These are phyloP conservation scores for Austropuccinia psidii DNA, from an alignment of 1,284 basidiomycete species.

Conservation along the genomic window DNA sequence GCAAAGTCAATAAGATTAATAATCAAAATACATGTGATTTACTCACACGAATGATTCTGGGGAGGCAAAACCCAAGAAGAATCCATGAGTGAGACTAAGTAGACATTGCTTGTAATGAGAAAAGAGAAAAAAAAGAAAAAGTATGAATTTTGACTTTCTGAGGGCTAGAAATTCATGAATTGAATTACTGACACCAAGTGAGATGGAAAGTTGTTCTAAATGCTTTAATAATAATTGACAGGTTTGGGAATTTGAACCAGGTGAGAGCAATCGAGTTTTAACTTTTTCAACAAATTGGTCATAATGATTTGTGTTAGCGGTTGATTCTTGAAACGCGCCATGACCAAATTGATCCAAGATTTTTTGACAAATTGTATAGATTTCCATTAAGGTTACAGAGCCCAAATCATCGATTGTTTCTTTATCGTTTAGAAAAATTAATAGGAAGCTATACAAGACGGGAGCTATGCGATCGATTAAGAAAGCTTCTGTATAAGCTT, in stretches of 20 bases:
- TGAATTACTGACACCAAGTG: not conserved
- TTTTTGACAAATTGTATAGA: not conserved
- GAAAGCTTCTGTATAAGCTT: not conserved
- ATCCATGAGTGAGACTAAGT: conserved; percentile 9
- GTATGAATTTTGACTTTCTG: not conserved
- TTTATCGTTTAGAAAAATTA: not conserved
- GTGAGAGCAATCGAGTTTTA: not conserved
- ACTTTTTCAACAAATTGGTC: not conserved
- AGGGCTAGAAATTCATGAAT: not conserved
- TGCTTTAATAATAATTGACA: not conserved
- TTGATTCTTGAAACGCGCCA: not conserved
- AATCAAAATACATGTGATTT: too few relatives aligned
- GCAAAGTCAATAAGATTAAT: not conserved
- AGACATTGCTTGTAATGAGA: not conserved
- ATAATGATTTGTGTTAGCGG: not conserved
- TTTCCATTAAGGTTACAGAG: not conserved
- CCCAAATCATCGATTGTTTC: not conserved
- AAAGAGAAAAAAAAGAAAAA: too few relatives aligned
- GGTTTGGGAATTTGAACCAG: not conserved
- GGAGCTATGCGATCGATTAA: conserved; percentile 11
- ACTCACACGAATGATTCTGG: conserved; percentile 14
- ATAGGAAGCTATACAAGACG: conserved; percentile 17
- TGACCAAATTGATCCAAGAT: conserved; percentile 8
- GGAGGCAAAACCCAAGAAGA: conserved; percentile 11
- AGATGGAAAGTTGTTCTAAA: not conserved